Base-by-base conservation (phyloP, 306 rosid species). In the Trichosanthes cucumerina region DNA sequence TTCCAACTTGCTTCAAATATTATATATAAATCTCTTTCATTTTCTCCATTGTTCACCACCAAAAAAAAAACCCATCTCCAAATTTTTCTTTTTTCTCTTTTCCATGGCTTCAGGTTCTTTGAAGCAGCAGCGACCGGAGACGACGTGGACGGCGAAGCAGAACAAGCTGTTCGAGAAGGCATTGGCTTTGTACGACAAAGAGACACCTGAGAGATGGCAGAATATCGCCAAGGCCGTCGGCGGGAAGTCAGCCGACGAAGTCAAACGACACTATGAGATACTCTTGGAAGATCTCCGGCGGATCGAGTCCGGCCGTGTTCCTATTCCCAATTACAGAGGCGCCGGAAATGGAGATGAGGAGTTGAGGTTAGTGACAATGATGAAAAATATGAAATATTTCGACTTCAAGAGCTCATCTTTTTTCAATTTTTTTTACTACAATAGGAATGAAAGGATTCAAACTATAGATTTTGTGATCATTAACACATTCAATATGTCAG, bases 91-190 rank as follows among this genome's bases (percentile, higher is more conserved):
- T 31, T 9, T 9, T 41, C 2, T 9, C 0, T 28, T 14, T 0
- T 2, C 73, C 38, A 73, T 73, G 78, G 78, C 78, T 1, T 31
- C 78, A 2, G 49, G 78, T 46, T 73, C 78, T 49, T 15, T 73
- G 44, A 73, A 73, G 60, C 79, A 76, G 14, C 50, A 33, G 1
- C 47, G 71, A 19, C 65, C 34, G 69, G 91, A 81, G 0, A 79
- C 88, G 4, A 44, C 87, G 3, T 89, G 93, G 93, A 89, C 93
- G 1, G 70, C 85, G 24, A 83, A 86, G 77, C 87, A 89, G 79
- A 89, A 89, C 83, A 89, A 87, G 80, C 41, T 83, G 66, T 89
- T 89, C 57, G 93, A 89, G 43, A 87, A 49, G 73, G 93, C 93
- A 52, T 87, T 89, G 36, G 91, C 89, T 15, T 71, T 84, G 65